Evolutionary conservation across 768 basidiomycete genomes (phyloP), one percentile per base, ranked within the genome.

Genomic region (Tylopilus cervinicoccineus): DNA sequence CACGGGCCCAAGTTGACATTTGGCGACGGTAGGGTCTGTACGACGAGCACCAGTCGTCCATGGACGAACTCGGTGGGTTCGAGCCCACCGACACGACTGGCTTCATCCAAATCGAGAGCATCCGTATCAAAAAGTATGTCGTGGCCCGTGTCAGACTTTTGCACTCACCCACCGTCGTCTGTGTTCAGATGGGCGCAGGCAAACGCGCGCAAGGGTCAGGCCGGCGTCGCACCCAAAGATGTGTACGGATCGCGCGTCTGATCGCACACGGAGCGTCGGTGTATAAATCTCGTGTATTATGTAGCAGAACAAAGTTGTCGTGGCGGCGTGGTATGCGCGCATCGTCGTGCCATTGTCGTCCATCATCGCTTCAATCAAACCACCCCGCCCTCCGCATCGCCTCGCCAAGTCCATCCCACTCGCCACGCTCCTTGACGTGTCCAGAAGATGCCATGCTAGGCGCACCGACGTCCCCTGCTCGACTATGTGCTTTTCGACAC

Each of bases 51-150:
- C 79, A 96, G 71, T 92, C 91, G 10, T 96, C 93, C 46, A 98
- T 99, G 96, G 96, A 99, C 68, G 93, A 95, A 72, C 83, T 97
- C 49, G 95, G 96, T 52, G 95, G 94, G 36, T 98, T 99, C 70
- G 92, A 95, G 72, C 94, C 94, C 19, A 90, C 88, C 27, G 93
- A 95, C 63, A 93, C 93, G 29, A 81, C 88, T 42, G 94, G 94
- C 5, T 98, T 98, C 78, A 97, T 98, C 70, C 85, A 88, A 63
- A 97, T 99, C 56, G 91, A 96, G 68, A 91, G 91, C 27, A 98
- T 99, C 69, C 83, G 96, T 39, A 93, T 99, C 70, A 97, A 96
- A 77, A 93, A 96, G 85, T 95, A 65, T 5, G 85, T 72, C 37
- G 2, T 17, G 5, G 20, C 26, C 3, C 20, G 46, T 52, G 26